Evolutionary conservation across 768 basidiomycete species (phyloP), one percentile per base, ranked within the genome.

Genomic region (Lentinus tigrinus): DNA sequence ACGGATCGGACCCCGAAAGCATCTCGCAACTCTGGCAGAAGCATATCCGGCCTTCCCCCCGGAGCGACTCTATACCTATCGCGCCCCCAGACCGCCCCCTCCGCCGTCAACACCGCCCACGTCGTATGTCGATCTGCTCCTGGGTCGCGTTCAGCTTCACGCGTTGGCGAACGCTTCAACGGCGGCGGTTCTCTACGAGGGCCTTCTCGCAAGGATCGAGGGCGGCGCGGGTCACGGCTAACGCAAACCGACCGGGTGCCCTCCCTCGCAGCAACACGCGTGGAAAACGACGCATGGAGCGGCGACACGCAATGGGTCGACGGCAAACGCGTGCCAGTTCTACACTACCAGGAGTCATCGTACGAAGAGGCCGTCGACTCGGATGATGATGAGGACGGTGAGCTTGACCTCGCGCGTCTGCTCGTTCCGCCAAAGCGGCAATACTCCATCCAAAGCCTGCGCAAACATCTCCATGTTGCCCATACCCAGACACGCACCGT

Each of bases 111-210:
- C 17, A 75, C 75, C 27, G 82, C 82, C 34, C 75, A 77, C 28
- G 89, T 90, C 27, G 74, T 85, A 44, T 91, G 89, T 67, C 75
- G 83, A 51, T 89, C 88, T 64, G 86, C 88, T 4, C 88, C 89
- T 3, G 79, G 78, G 4, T 89, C 87, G 46, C 78, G 88, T 2
- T 74, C 82, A 0, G 75, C 77, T 10, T 89, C 87, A 7, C 72
- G 72, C 17, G 72, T 67, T 31, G 64, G 69, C 8, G 62, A 70
- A 36, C 58, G 63, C 50, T 42, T 62, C 62, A 27, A 47, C 47
- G n/a, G 46, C 27, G 24, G 47, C 11, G 62, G 48, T 4, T 51
- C 53, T 3, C 46, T 61, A 21, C 61, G 61, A 9, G 56, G 28
- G 17, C 48, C 57, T 36, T 40, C 58, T 11, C 55, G 54, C 59